Percentiles rank a stretch among this genome's conserved stretches.
Evolutionary conservation across 1,284 basidiomycete species (phyloP).

Genomic region (Moesziomyces sp.): DNA sequence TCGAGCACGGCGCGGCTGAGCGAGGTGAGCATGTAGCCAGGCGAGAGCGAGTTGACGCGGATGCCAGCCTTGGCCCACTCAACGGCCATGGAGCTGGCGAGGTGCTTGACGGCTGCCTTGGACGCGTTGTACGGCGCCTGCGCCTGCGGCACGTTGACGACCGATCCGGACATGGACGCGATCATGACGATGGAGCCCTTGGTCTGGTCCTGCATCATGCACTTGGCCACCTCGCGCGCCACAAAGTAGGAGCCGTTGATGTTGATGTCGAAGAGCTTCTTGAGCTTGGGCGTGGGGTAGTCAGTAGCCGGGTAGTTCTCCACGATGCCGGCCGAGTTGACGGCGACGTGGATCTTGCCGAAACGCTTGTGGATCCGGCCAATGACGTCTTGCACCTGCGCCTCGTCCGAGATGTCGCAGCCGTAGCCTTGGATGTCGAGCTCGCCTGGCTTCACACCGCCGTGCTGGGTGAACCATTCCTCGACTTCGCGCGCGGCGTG

Average conservation of each 20-base stretch:
- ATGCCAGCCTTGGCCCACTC: conserved; percentile 89
- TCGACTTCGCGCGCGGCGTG: conserved; percentile 80
- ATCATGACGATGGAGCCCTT: conserved; percentile 86
- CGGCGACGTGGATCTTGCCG: conserved; percentile 78
- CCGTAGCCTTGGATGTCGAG: conserved; percentile 81
- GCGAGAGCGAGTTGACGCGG: conserved; percentile 75
- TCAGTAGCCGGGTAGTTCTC: conserved; percentile 91
- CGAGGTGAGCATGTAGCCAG: conserved; percentile 75
- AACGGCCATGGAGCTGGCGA: conserved; percentile 84
- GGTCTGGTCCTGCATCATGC: conserved; percentile 71
- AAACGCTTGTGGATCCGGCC: conserved; percentile 71
- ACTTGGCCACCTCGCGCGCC: conserved; percentile 85
- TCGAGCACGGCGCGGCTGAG: conserved; percentile 72
- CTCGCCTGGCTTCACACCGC: conserved; percentile 74
- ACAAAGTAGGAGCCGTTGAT: conserved; percentile 86
- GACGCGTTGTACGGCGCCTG: conserved; percentile 98
- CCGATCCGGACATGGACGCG: conserved; percentile 84
- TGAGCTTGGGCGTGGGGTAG: conserved; percentile 72
- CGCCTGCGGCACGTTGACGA: conserved; percentile 77
- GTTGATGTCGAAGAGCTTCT: conserved; percentile 84
- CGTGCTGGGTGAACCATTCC: conserved; percentile 73
- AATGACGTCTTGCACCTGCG: conserved; percentile 40
- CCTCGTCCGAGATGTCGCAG: conserved; percentile 88
- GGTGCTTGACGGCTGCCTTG: conserved; percentile 80
- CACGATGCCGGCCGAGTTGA: conserved; percentile 76